Percentiles rank a stretch among this genome's conserved stretches.
Evolutionary conservation across 2,329 filamentous ascomycete species (phyloP).

Genomic region (Cordyceps sp.): DNA sequence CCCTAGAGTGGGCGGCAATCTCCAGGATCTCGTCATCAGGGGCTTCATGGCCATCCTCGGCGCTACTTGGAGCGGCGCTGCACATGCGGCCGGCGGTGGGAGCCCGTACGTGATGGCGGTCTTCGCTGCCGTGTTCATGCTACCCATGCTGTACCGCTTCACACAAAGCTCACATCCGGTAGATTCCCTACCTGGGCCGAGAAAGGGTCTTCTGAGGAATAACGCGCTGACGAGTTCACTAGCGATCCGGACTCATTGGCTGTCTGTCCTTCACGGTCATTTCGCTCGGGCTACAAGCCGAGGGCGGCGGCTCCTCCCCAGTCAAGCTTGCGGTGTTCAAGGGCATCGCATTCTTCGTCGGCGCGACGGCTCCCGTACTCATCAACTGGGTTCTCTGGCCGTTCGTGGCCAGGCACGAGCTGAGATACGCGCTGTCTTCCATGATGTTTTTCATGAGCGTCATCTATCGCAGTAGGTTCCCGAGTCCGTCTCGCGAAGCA

Average conservation of each 20-base stretch:
- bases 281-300: constrained; percentile 24
- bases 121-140: constrained; percentile 38
- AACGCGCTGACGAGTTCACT: neutral
- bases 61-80: constrained; percentile 35
- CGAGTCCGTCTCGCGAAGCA: neutral
- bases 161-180: constrained; percentile 37
- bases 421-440: constrained; percentile 34
- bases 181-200: constrained; percentile 5
- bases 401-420: constrained; percentile 41
- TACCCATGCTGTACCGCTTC: constrained; percentile 42
- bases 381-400: constrained; percentile 46
- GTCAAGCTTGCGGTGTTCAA: constrained; percentile 25
- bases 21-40: constrained; percentile 38
- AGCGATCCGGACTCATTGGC: constrained; percentile 39
- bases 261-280: constrained; percentile 40
- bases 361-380: constrained; percentile 33
- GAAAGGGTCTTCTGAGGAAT: no score
- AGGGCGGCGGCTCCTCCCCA: constrained; percentile 14
- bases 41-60: constrained; percentile 31
- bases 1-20: constrained; percentile 35
- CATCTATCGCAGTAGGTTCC: constrained; percentile 31
- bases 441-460: constrained; percentile 43
- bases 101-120: constrained; percentile 37
- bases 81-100: constrained; percentile 31
- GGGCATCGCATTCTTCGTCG: constrained; percentile 33